Base-by-base conservation (phyloP, 805 yeast genomes). In the Lachancea cidri region DNA sequence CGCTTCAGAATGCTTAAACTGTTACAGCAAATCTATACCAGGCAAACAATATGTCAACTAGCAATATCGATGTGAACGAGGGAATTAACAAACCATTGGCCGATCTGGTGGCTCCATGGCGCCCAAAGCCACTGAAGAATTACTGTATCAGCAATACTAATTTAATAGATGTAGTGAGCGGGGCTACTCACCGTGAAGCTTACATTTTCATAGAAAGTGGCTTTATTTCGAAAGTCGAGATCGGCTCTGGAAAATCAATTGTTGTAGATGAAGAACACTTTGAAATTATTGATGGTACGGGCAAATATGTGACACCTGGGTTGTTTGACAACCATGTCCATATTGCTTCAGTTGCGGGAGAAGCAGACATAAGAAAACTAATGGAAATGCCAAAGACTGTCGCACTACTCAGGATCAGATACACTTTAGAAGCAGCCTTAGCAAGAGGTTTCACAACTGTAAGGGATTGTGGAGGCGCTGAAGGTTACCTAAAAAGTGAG, bases 381-480 rank as follows among this genome's bases (percentile, higher is more conserved):
- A 17, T 38, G 38, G 24, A 24, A 25, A 37, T 45, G 45, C 48
- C 41, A 17, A 45, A 42, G 22, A 22, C 48, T 5, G 39, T 34
- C n/a, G 41, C 43, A 9, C 31, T 45, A 6, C 24, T 45, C 19
- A 42, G 48, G 25, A 32, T 45, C 16, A 38, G 48, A 25, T 40
- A 42, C 35, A 45, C 38, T 16, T 29, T 45, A 31, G 45, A 45
- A 29, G 41, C 44, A 7, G 27, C 44, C 8, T 33, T 44, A 22
- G 37, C 39, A 19, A 19, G 47, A 31, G 47, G 48, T 13, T 45
- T 45, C 32, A 45, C 48, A 13, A 45, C 48, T 11, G 22, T 45
- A 15, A 45, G 48, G 32, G 48, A 45, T 27, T 45, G 48, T 29
- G 48, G 48, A 2, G 48, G 48, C 17, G 45, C 45, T n/a, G 48